These are phyloP conservation scores for Aspergillus sp. DNA, from an alignment of 2,329 filamentous ascomycete species.

Conservation along the genomic window DNA sequence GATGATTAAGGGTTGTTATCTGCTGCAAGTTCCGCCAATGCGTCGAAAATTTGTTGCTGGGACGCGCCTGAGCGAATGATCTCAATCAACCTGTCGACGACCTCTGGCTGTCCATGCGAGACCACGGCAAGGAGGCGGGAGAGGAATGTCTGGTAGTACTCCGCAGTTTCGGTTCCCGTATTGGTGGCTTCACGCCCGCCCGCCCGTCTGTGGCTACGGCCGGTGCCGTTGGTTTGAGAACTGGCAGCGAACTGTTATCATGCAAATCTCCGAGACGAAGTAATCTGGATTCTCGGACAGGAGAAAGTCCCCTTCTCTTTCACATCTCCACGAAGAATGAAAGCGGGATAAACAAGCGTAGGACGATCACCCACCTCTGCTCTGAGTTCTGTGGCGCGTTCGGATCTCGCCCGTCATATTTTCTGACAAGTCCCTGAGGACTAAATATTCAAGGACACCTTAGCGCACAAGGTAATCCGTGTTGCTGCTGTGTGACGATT, in stretches of 20 bases:
- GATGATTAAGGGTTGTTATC: background rate
- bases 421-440: background rate
- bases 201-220: conserved; percentile 3
- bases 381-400: background rate
- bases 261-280: background rate
- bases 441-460: background rate
- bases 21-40: conserved; percentile 16
- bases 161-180: conserved; percentile 8
- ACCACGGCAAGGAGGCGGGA: conserved; percentile 25
- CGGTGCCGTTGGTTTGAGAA: conserved; percentile 9
- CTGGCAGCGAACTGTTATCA: conserved; percentile 5
- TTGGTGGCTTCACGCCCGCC: conserved; percentile 1
- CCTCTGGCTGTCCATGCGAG: conserved; percentile 21
- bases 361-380: conserved; percentile 11
- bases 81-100: conserved; percentile 23
- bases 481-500: background rate
- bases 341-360: background rate
- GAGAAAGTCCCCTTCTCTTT: background rate
- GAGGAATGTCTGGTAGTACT: conserved; percentile 28
- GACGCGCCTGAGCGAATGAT: conserved; percentile 31
- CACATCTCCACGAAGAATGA: background rate
- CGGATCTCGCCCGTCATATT: conserved; percentile 7
- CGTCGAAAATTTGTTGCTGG: conserved; percentile 24
- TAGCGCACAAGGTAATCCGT: background rate
- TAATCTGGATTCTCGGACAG: background rate